Base-by-base conservation (phyloP, 768 basidiomycete genomes). In the Calocybe cyanea region DNA sequence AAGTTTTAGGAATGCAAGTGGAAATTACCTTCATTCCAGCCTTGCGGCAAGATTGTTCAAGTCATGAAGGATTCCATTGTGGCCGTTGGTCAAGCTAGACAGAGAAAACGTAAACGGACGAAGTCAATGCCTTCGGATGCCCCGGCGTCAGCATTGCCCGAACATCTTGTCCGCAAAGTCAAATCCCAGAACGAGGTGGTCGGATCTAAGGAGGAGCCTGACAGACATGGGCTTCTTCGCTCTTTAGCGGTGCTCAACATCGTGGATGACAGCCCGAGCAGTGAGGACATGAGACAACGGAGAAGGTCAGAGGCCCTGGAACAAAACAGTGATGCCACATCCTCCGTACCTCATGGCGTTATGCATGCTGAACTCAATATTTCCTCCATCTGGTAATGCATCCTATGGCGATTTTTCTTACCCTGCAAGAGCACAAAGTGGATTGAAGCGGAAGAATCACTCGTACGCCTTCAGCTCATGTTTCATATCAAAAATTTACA, bases 171-270 rank as follows among this genome's bases (percentile, higher is more conserved):
- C 39, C 25, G 35, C n/a, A 32, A 39, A 44, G 63, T 55, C 43
- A 32, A 46, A 31, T 41, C n/a, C 13, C n/a, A 38, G 45, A 36
- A 63, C n/a, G n/a, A 53, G 48, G 57, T n/a, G n/a, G n/a, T n/a
- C n/a, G n/a, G n/a, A n/a, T n/a, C n/a, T n/a, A n/a, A n/a, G n/a
- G n/a, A n/a, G n/a, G n/a, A n/a, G n/a, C n/a, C n/a, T n/a, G n/a
- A n/a, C n/a, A n/a, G n/a, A n/a, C n/a, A n/a, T n/a, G n/a, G n/a
- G n/a, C n/a, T n/a, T n/a, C n/a, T n/a, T n/a, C n/a, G n/a, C n/a
- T 92, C 87, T 61, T 63, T 74, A 5, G 65, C 68, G 11, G 80
- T 76, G 18, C 78, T 86, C 4, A 91, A 92, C 60, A 73, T 89
- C 41, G 64, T 92, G 47, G 89, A 91, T 55, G 72, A 76, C 50